Base-by-base conservation (phyloP, 768 basidiomycete genomes). In the Boletus rubropictus region DNA sequence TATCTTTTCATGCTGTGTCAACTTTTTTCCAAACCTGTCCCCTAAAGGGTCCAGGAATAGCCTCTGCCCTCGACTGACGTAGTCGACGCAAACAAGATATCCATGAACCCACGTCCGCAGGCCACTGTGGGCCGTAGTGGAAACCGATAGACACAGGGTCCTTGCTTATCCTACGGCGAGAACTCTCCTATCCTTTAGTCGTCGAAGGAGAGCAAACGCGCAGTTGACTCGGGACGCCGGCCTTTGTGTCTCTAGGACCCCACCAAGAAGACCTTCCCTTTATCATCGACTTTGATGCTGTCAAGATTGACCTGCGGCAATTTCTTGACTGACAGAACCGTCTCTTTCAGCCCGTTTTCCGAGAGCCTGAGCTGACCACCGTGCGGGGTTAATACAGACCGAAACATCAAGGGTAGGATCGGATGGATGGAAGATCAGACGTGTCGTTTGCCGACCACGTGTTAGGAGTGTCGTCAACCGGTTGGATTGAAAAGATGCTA, bases 221-320 rank as follows among this genome's bases (percentile, higher is more conserved):
- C 95, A 5, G 89, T 98, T 33, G 94, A 97, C 58, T 79, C 88
- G 10, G 96, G 95, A 3, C 95, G 94, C 70, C 97, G 96, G 96
- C 95, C 95, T 0, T 73, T 98, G 43, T 99, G 97, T 75, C 80
- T 95, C 47, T 99, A 94, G 94, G 85, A 99, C 66, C 96, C 96
- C 0, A 76, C 78, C 58, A 86, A 89, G 65, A 82, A 61, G 91
- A 94, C n/a, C n/a, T n/a, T 52, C 86, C 89, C 12, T 99, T 99
- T 73, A 77, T 79, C 10, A 82, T 99, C 49, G 96, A 98, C 69
- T 93, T 90, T 4, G 90, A 95, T 56, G 76, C 84, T 22, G 79
- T 99, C 69, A 98, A 97, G 77, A 85, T 89, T 50, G 95, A 96
- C 58, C 74, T 99, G 17, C 81, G 84, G 64, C 77, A 84, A 56